Conservation (phyloP, 202 grass and related monocot genomes). For the Eragrostis tef region DNA sequence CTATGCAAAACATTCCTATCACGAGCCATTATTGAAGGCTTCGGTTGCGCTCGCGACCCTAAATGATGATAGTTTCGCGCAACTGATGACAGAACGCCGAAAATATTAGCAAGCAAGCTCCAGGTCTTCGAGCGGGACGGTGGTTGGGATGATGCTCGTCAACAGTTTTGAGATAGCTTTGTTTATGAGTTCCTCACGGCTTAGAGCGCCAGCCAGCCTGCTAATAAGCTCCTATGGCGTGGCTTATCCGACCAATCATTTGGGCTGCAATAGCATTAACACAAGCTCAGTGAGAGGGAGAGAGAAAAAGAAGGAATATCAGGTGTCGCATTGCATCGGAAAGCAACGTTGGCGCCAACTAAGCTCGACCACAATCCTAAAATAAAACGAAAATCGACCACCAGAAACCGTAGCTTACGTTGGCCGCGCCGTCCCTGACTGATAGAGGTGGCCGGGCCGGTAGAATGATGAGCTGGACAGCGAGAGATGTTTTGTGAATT, state of each 20-base stretch:
- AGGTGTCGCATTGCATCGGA: neutral
- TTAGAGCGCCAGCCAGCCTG: neutral
- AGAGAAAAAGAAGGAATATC: neutral
- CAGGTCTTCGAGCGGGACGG: neutral
- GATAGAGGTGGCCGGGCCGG: neutral
- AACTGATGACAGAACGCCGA: neutral
- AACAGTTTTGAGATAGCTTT: neutral
- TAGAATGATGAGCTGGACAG: neutral
- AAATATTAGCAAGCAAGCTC: neutral
- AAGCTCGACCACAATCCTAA: neutral
- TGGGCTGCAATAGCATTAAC: neutral
- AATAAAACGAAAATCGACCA: neutral
- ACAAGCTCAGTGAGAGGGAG: neutral
- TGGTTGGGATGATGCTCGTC: neutral
- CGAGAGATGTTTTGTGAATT: neutral
- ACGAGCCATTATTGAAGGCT: neutral
- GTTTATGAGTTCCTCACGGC: neutral
- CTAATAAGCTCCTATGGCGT: neutral
- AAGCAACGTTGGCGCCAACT: conserved; percentile 11
- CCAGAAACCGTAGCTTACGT: conserved; percentile 13
- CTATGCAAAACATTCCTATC: conserved; percentile 31
- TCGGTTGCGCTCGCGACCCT: neutral
- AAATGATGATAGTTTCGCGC: neutral
- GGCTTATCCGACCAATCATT: neutral
- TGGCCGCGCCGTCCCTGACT: conserved; percentile 34